phyloP scores from a whole-genome alignment of 176 grass and related monocot genomes.

The bread wheat (Triticum aestivum) region IWGSC_CS_RefSeq_v2.1 NC_057806.1:417163793-417164292 shows the following conservation, averaged over 20 bases:
- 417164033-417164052: constrained; percentile 57
- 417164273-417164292: background rate
- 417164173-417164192: constrained; percentile 51
- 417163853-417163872: background rate
- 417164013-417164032: constrained; percentile 13
- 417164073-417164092: constrained; percentile 33
- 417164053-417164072: constrained; percentile 53
- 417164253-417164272: background rate
- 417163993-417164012: background rate
- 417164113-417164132: constrained; percentile 8
- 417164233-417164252: background rate
- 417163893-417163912: background rate
- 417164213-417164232: constrained; percentile 63
- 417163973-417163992: constrained; percentile 64
- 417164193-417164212: constrained; percentile 66
- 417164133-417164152: constrained; percentile 17
- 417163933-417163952: constrained; percentile 48
- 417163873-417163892: background rate
- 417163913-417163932: constrained; percentile 5
- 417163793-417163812: background rate
- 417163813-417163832: background rate
- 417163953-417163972: constrained; percentile 18
- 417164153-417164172: constrained; percentile 10
- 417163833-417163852: background rate
- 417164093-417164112: constrained; percentile 34